phyloP scores from a whole-genome alignment of 257 asterid species.

The Plantago elongata region DNA sequence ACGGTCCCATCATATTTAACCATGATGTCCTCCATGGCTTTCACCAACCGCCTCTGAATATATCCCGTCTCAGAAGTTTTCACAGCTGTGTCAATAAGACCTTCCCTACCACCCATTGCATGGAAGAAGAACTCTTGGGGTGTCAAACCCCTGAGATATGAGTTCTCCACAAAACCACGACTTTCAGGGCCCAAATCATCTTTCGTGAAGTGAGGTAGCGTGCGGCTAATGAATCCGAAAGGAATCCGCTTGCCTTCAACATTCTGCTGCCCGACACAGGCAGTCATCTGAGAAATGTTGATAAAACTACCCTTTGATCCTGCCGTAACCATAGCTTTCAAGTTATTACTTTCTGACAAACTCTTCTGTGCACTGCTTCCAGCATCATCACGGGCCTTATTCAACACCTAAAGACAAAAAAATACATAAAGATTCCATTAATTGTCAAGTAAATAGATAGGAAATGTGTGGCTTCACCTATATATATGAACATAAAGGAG shows the following conservation, averaged over 20 bases:
- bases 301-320: conserved; percentile 99
- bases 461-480: neutral
- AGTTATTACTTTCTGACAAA: conserved; percentile 93
- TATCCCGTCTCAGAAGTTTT: conserved; percentile 99
- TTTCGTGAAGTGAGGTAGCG: conserved; percentile 91
- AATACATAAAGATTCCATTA: conserved; percentile 14
- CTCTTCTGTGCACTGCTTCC: conserved; percentile 99
- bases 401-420: conserved; percentile 64
- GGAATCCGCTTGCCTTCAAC: conserved; percentile 99
- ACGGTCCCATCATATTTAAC: conserved; percentile 99
- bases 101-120: conserved; percentile 99
- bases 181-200: conserved; percentile 97
- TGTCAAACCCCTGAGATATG: conserved; percentile 90
- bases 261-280: conserved; percentile 99
- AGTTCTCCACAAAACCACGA: conserved; percentile 99
- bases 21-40: conserved; percentile 99
- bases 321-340: conserved; percentile 99
- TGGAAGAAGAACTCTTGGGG: conserved; percentile 99
- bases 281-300: conserved; percentile 99
- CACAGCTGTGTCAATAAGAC: conserved; percentile 98
- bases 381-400: conserved; percentile 99
- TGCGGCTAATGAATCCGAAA: conserved; percentile 83
- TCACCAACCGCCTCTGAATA: conserved; percentile 93
- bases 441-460: conserved; percentile 6
- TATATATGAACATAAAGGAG: neutral